Conservation (phyloP, 1,139 yeast species). For the Diutina siamensis region DNA sequence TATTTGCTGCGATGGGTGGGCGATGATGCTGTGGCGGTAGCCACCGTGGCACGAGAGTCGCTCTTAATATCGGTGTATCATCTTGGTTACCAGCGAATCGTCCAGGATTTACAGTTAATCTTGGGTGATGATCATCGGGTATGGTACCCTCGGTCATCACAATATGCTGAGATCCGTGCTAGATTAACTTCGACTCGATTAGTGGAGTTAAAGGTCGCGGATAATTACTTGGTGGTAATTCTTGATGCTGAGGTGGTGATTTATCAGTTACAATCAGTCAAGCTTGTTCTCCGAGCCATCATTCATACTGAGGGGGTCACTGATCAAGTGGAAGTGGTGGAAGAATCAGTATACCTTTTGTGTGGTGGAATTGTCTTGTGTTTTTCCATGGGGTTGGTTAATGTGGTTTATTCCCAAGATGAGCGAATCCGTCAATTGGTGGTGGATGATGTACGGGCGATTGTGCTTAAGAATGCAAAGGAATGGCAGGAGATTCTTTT, state of each 20-base stretch:
- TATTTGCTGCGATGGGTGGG: neutral
- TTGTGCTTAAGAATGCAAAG: neutral
- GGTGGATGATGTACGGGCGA: neutral
- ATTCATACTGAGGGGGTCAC: neutral
- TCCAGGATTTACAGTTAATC: neutral
- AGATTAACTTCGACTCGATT: neutral
- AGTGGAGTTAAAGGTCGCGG: neutral
- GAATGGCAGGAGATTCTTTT: neutral
- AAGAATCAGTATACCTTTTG: neutral
- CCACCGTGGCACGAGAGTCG: neutral
- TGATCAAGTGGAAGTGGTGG: neutral
- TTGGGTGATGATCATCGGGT: neutral
- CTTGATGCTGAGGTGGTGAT: neutral
- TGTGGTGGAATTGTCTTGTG: neutral
- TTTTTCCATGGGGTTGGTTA: neutral
- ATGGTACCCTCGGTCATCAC: neutral
- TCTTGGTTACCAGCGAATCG: neutral
- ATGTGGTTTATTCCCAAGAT: no score
- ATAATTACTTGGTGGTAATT: neutral
- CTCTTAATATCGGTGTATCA: neutral
- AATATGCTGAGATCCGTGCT: neutral
- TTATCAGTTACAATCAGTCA: neutral
- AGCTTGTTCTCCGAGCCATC: neutral
- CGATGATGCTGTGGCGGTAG: neutral
- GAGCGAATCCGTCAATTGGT: neutral